phyloP scores from a whole-genome alignment of 106 monocot species.

The Dactylorhiza incarnata region DNA sequence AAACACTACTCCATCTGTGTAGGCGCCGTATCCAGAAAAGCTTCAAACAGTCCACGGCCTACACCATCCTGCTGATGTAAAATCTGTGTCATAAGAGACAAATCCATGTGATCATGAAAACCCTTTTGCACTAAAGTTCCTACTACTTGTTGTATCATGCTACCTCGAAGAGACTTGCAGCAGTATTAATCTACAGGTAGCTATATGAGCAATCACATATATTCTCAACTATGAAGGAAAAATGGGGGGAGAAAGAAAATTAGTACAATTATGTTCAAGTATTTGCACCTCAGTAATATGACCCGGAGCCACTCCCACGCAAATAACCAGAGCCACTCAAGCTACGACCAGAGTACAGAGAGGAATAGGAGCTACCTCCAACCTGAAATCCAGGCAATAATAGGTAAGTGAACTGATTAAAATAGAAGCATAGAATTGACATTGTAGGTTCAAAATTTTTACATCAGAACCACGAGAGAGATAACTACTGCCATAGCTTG shows the following conservation, averaged over 20 bases:
- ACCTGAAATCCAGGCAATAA: constrained; percentile 31
- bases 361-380: constrained; percentile 67
- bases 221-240: background rate
- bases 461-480: constrained; percentile 84
- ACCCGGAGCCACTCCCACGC: constrained; percentile 55
- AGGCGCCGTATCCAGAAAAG: constrained; percentile 43
- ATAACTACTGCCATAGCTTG: constrained; percentile 37
- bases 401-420: background rate
- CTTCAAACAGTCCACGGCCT: constrained; percentile 45
- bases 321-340: constrained; percentile 51
- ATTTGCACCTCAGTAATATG: constrained; percentile 80
- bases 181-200: background rate
- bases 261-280: background rate
- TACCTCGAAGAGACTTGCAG: background rate
- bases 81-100: constrained; percentile 60
- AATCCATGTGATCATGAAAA: constrained; percentile 47
- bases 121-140: constrained; percentile 10
- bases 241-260: background rate
- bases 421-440: background rate
- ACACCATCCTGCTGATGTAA: constrained; percentile 40
- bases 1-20: constrained; percentile 26
- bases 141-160: background rate
- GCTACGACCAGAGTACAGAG: constrained; percentile 63
- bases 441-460: constrained; percentile 12
- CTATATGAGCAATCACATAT: background rate